Base-by-base conservation (phyloP, 169 alveolate genomes). In the Cystoisospora suis region DNA sequence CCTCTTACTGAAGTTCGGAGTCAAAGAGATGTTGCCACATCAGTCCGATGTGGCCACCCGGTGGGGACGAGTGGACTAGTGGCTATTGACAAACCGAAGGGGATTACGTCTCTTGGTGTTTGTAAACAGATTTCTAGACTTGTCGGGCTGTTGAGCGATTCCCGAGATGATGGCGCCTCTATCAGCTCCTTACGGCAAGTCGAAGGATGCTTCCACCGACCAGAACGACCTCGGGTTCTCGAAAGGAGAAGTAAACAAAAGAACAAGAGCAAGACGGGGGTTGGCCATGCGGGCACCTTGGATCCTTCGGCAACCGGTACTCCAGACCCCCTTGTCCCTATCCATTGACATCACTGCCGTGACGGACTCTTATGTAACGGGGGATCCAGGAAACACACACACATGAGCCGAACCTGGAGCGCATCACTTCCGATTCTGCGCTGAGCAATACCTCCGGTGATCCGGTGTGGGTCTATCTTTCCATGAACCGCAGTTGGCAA, bases 261-360 rank as follows among this genome's bases (percentile, higher is more conserved):
- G 23, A 29, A 38, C 9, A 56, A 34, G 61, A 56, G 61, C 47
- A 69, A 49, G 47, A 27, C 58, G 45, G 58, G 87, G 6, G 92
- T 87, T 56, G 92, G 92, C 15, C 92, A 87, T 23, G 92, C 88
- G 27, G 92, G 92, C 38, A 87, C 92, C 3, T 53, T 87, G 36
- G 92, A 87, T n/a, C 92, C 92, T 20, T 46, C 87, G 3, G 90
- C 58, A 34, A 61, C 75, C 5, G 69, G 89, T 72, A 72, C n/a
- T n/a, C n/a, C n/a, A n/a, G n/a, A n/a, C n/a, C n/a, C n/a, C n/a
- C n/a, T n/a, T n/a, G n/a, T n/a, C n/a, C n/a, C n/a, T n/a, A n/a
- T n/a, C n/a, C n/a, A n/a, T n/a, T n/a, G n/a, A n/a, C n/a, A n/a
- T n/a, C n/a, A n/a, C n/a, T n/a, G n/a, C n/a, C n/a, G n/a, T n/a